A percentile compares a stretch with the other conserved stretches of the same genome.
phyloP scores from a whole-genome alignment of 169 alveolate species.

The Perkinsus marinus region DNA sequence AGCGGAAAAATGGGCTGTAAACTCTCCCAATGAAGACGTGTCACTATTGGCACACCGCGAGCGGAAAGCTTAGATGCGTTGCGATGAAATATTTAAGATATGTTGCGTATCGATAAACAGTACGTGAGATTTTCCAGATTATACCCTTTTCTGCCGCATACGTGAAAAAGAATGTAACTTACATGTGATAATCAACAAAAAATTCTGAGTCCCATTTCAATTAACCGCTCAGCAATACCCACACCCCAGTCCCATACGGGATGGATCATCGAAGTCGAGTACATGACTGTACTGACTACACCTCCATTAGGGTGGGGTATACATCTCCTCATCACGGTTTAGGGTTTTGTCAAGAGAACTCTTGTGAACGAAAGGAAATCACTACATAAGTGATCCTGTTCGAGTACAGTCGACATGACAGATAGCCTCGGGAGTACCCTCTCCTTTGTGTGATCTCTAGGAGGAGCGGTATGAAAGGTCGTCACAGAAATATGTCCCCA shows the following conservation, averaged over 20 bases:
- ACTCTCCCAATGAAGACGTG: no score
- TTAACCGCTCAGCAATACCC: background rate
- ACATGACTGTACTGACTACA: background rate
- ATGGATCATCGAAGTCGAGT: background rate
- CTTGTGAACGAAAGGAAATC: background rate
- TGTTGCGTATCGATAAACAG: no score
- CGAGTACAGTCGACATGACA: background rate
- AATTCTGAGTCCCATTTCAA: no score
- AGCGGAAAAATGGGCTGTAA: no score
- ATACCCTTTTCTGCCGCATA: no score
- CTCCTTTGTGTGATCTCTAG: background rate
- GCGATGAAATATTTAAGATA: no score
- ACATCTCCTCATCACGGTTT: background rate
- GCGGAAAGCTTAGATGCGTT: no score
- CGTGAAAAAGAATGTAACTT: no score
- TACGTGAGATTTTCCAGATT: no score
- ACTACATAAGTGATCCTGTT: background rate
- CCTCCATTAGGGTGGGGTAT: background rate
- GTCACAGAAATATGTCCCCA: background rate
- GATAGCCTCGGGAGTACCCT: background rate
- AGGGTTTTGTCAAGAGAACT: background rate
- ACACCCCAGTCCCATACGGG: background rate
- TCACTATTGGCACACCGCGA: no score
- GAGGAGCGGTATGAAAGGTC: background rate
- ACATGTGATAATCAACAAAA: no score